phyloP scores from a whole-genome alignment of 352 stramenopile species.

The Paralagenidium karlingii region DNA sequence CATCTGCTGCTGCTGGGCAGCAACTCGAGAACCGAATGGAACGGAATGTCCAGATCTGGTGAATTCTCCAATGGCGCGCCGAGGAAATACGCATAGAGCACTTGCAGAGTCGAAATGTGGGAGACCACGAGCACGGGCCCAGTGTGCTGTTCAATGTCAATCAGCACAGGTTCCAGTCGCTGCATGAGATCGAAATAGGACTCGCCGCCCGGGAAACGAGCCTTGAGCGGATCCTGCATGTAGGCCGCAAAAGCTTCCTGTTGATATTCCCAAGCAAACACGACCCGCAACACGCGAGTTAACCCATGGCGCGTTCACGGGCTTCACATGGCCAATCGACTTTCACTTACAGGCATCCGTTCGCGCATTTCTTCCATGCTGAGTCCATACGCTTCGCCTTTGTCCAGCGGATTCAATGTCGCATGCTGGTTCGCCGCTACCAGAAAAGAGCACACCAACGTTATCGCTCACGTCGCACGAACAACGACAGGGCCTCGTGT shows the following conservation, averaged over 20 bases:
- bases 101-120: slow-evolving; percentile 76
- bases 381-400: slow-evolving; percentile 77
- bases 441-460: no score
- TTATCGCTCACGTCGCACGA: slow-evolving; percentile 1
- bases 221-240: slow-evolving; percentile 60
- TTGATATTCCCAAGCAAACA: slow-evolving; percentile 1
- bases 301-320: no score
- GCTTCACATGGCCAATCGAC: neutral
- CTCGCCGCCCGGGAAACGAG: slow-evolving; percentile 82
- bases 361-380: slow-evolving; percentile 78
- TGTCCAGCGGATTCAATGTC: slow-evolving; percentile 73
- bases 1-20: slow-evolving; percentile 67
- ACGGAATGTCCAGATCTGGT: slow-evolving; percentile 67
- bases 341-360: slow-evolving; percentile 26
- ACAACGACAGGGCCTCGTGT: no score
- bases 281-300: no score
- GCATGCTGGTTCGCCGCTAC: slow-evolving; percentile 69
- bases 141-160: slow-evolving; percentile 88
- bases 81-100: slow-evolving; percentile 82
- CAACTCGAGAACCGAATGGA: slow-evolving; percentile 76
- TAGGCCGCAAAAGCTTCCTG: slow-evolving; percentile 58
- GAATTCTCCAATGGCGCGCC: slow-evolving; percentile 67
- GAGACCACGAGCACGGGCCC: slow-evolving; percentile 75
- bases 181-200: slow-evolving; percentile 92
- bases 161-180: slow-evolving; percentile 84